Conservation (phyloP, 129 eudicot genomes). For the Scalesia atractyloides region DNA sequence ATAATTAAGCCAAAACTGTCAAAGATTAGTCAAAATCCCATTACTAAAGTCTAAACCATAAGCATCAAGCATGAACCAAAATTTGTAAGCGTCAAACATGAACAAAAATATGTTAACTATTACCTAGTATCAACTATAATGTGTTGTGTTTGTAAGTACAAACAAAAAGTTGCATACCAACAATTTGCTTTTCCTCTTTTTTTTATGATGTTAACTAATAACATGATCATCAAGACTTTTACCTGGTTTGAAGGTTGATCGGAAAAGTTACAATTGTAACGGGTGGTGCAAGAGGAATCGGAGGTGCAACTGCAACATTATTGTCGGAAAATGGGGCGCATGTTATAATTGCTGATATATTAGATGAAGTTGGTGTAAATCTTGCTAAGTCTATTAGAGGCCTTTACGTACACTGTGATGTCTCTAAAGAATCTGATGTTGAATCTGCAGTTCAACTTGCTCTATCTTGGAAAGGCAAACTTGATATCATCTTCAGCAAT, state of each 20-base stretch:
- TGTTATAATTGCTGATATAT: slow-evolving; percentile 74
- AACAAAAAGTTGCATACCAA: neutral
- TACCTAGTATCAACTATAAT: neutral
- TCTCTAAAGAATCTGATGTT: slow-evolving; percentile 69
- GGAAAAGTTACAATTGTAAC: slow-evolving; percentile 89
- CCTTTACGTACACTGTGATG: slow-evolving; percentile 73
- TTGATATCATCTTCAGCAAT: slow-evolving; percentile 85
- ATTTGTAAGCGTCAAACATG: too few relatives aligned
- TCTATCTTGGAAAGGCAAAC: slow-evolving; percentile 67
- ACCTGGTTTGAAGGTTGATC: slow-evolving; percentile 40
- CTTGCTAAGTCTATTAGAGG: slow-evolving; percentile 75
- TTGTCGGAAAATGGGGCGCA: slow-evolving; percentile 76
- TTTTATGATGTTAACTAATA: neutral
- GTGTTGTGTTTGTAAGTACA: neutral
- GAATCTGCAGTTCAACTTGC: slow-evolving; percentile 65
- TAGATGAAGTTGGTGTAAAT: slow-evolving; percentile 57
- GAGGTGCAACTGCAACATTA: slow-evolving; percentile 70
- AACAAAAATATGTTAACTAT: too few relatives aligned
- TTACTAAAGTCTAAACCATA: too few relatives aligned
- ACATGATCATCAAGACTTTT: neutral
- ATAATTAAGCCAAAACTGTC: neutral
- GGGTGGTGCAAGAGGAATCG: slow-evolving; percentile 96
- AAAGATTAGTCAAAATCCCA: neutral
- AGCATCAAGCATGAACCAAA: too few relatives aligned
- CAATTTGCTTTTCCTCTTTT: neutral